Base-by-base conservation (phyloP, 2,329 filamentous ascomycete species). In the Zymoseptoria ardabiliae region DNA sequence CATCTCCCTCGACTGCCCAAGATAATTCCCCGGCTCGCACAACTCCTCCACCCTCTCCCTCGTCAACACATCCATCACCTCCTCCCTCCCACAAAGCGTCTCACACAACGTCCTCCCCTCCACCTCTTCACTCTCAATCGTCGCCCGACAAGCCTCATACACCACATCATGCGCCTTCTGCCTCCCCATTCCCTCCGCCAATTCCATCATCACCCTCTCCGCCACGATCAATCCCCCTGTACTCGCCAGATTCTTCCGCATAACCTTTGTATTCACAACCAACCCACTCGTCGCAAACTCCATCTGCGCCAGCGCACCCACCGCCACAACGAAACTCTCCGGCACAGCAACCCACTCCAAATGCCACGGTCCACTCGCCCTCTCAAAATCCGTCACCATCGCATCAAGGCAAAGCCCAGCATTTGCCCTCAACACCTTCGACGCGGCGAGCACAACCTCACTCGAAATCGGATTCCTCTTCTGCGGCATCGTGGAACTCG, bases 401-500 rank as follows among this genome's bases (percentile, higher is more conserved):
- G 67, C 70, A 55, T 71, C 70, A 1, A 70, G 28, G 25, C 67
- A 61, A 3, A 66, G 41, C 2, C 64, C 55, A 9, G 65, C 65
- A 45, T 70, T 70, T 3, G 66, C 57, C 8, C 70, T 59, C 7
- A 71, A 61, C 20, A 68, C 66, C 22, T 67, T 68, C 10, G 68
- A 66, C 19, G 64, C 63, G 1, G 70, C 68, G 2, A 67, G 64
- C 7, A 71, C 66, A 17, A 71, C 67, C 54, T 70, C 70, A 21
- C 62, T 62, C 2, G 64, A 66, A 50, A 72, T 71, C 1, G 70
- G 70, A 56, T 72, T 72, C 8, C 70, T 63, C 59, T 72, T 71
- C 67, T 84, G 81, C 2, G 81, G 81, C 81, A 84, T 84, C 0
- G 81, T 83, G 0, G 78, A 81, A 0, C 77, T 81, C 1, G 80